phyloP scores from a whole-genome alignment of 257 asterid genomes.

The Agastache rugosa region DNA sequence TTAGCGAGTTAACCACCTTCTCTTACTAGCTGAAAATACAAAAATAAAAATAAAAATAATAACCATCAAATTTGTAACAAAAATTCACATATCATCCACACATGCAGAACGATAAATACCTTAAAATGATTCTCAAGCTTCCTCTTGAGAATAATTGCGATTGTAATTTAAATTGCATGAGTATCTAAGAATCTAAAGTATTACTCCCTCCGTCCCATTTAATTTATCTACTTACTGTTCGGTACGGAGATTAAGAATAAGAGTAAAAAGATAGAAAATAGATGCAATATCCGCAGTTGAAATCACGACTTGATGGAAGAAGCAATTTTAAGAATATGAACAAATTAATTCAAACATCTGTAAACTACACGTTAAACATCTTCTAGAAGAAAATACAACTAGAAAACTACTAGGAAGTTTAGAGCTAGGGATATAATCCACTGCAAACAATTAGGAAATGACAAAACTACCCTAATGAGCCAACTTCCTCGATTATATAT shows the following conservation, averaged over 20 bases:
- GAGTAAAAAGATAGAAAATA: too few relatives aligned
- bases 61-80: constrained; percentile 12
- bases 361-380: not conserved
- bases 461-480: constrained; percentile 12
- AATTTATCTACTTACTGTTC: too few relatives aligned
- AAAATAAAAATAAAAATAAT: not conserved
- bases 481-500: not conserved
- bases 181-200: too few relatives aligned
- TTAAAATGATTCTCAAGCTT: constrained; percentile 74
- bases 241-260: too few relatives aligned
- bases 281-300: too few relatives aligned
- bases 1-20: constrained; percentile 41
- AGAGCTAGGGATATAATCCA: not conserved
- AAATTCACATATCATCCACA: not conserved
- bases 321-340: not conserved
- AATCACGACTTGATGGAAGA: too few relatives aligned
- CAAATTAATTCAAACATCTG: not conserved
- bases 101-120: constrained; percentile 43
- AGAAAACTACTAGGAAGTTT: not conserved
- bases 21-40: constrained; percentile 50
- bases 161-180: too few relatives aligned
- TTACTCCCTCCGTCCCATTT: too few relatives aligned
- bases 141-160: constrained; percentile 41
- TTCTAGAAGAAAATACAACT: not conserved
- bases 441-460: constrained; percentile 3